phyloP scores from a whole-genome alignment of 768 basidiomycete species.

The Pleurotus sapidus region DNA sequence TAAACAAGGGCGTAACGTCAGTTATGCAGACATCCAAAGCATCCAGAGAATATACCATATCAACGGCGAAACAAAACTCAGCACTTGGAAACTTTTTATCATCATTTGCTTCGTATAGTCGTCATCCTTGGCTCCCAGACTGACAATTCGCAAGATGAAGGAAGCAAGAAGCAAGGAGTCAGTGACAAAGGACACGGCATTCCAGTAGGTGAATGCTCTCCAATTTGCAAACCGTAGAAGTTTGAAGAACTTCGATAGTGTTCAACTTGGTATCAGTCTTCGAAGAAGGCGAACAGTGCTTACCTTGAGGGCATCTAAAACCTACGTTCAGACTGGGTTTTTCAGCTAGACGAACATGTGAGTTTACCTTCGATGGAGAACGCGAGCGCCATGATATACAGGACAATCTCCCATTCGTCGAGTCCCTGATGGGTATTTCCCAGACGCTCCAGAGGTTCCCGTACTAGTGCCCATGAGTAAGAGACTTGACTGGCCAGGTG shows the following conservation, averaged over 20 bases:
- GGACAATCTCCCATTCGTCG: constrained; percentile 75
- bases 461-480: constrained; percentile 40
- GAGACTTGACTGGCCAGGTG: constrained; percentile 10
- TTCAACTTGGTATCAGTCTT: neutral
- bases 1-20: constrained; percentile 20
- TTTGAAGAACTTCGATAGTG: constrained; percentile 53
- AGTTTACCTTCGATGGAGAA: constrained; percentile 78
- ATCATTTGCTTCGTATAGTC: constrained; percentile 36
- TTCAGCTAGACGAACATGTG: neutral
- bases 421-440: constrained; percentile 51
- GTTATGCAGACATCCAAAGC: neutral
- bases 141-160: constrained; percentile 67
- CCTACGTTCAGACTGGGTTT: neutral
- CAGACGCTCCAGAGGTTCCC: constrained; percentile 72
- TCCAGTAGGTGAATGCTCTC: constrained; percentile 84
- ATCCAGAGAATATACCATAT: constrained; percentile 61
- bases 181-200: constrained; percentile 64
- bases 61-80: constrained; percentile 85
- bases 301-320: constrained; percentile 56
- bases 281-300: neutral
- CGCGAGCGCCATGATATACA: constrained; percentile 78
- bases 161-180: constrained; percentile 72
- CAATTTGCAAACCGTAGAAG: constrained; percentile 74
- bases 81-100: constrained; percentile 79
- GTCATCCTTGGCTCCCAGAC: constrained; percentile 36